phyloP scores from a whole-genome alignment of 164 flowering plant genomes.

The Vitis rupestris region DNA sequence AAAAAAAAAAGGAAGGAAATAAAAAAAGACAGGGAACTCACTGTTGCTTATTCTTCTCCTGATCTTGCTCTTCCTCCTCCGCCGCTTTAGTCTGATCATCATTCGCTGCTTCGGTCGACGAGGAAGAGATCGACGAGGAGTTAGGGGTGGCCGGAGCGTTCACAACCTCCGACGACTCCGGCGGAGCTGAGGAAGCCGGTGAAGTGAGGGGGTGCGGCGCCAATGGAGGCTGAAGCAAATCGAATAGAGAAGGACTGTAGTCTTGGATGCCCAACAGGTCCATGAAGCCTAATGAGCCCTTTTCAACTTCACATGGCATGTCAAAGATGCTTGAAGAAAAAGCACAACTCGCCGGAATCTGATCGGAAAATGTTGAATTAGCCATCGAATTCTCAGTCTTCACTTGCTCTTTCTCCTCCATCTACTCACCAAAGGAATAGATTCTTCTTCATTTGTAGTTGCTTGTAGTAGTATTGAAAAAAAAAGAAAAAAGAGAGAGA shows the following conservation, averaged over 20 bases:
- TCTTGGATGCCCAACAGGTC: conserved; percentile 59
- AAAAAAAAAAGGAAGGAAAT: background rate
- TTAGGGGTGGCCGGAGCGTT: conserved; percentile 71
- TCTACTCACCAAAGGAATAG: conserved; percentile 13
- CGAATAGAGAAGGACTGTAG: conserved; percentile 35
- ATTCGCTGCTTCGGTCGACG: conserved; percentile 56
- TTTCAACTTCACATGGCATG: conserved; percentile 21
- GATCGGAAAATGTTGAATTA: conserved; percentile 29
- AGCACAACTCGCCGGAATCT: conserved; percentile 21
- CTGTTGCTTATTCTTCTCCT: conserved; percentile 52
- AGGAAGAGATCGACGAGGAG: conserved; percentile 69
- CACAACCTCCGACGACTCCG: conserved; percentile 57
- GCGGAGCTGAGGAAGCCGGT: conserved; percentile 16
- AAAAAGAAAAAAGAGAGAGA: conserved; percentile 8
- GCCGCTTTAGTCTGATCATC: conserved; percentile 27
- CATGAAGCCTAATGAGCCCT: conserved; percentile 36
- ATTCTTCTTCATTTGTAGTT: conserved; percentile 9
- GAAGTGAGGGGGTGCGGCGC: conserved; percentile 11
- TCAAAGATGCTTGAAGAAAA: conserved; percentile 33
- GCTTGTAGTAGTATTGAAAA: background rate
- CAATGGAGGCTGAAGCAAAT: conserved; percentile 21
- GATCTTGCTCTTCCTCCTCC: conserved; percentile 35
- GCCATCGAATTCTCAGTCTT: conserved; percentile 22
- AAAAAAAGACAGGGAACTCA: conserved; percentile 20
- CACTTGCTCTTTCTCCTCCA: conserved; percentile 28